Base-by-base conservation (phyloP, 768 basidiomycete genomes). In the Kwoniella shandongensis region DNA sequence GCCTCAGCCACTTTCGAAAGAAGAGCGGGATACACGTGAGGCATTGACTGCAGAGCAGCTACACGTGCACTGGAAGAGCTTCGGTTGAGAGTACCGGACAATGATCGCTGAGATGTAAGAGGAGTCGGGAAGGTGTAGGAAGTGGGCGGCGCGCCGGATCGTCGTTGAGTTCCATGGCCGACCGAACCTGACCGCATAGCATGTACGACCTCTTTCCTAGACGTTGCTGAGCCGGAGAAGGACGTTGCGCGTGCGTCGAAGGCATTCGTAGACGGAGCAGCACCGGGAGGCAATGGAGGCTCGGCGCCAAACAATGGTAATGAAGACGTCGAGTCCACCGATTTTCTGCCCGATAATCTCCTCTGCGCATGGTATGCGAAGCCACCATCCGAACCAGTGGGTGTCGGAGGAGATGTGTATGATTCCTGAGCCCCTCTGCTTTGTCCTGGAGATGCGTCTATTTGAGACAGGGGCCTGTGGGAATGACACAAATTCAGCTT, bases 1-100 rank as follows among this genome's bases (percentile, higher is more conserved):
- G 90, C 91, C 61, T 91, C 89, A 1, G 93, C 92, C 11, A 99
- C 92, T 57, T 88, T 87, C 20, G 93, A 97, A 6, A 98, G 83
- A 22, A 98, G 81, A 1, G 96, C 96, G n/a, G 96, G 93, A 79
- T 97, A 96, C 50, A 97, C 86, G 40, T 87, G 81, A 25, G 89
- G 89, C 32, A 85, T 81, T 68, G 86, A 84, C 40, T 81, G 82
- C 23, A 80, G 70, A 40, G 72, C 57, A 44, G 65, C 78, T 71
- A 48, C 77, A 68, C 55, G 68, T 36, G 81, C 56, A 17, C 61
- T 59, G 0, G 74, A 72, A 6, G 57, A 35, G 18, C 65, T 66
- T 30, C 71, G 61, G 20, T 54, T 50, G n/a, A 69, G 52, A 7
- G 62, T 66, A 1, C 55, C 62, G 4, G 59, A 56, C 12, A 75